Evolutionary conservation across 2,329 filamentous ascomycete species (phyloP).

Genomic region (Fusarium sp.): DNA sequence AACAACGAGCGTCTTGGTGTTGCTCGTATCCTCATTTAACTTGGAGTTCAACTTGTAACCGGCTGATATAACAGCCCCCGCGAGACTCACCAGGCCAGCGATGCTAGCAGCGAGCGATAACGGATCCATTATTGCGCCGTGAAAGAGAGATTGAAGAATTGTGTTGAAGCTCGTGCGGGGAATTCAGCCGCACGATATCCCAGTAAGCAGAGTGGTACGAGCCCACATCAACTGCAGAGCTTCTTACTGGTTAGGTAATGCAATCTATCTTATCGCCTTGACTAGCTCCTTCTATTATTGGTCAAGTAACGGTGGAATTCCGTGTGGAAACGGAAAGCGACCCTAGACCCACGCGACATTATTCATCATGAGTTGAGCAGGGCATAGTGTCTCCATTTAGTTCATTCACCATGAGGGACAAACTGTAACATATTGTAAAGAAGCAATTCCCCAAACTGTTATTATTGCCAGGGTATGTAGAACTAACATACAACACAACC

Average conservation of each 20-base stretch:
- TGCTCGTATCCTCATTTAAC: not conserved
- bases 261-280: not conserved
- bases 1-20: not conserved
- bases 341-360: not conserved
- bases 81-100: not conserved
- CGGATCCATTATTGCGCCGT: not conserved
- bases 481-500: too few species aligned
- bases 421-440: accelerated
- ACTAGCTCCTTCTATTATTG: not conserved
- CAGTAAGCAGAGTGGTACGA: not conserved
- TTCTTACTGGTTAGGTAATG: accelerated
- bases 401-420: too few species aligned
- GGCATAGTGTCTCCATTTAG: too few species aligned
- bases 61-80: not conserved
- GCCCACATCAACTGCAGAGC: not conserved
- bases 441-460: too few species aligned
- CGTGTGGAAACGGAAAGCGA: not conserved
- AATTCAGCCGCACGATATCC: not conserved
- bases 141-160: accelerated
- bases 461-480: too few species aligned
- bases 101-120: not conserved
- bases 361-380: accelerated
- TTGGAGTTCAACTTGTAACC: not conserved
- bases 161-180: not conserved
- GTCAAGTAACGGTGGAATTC: accelerated